Evolutionary conservation across 2,329 filamentous ascomycete species (phyloP).

Genomic region (Diplodia corticola): DNA sequence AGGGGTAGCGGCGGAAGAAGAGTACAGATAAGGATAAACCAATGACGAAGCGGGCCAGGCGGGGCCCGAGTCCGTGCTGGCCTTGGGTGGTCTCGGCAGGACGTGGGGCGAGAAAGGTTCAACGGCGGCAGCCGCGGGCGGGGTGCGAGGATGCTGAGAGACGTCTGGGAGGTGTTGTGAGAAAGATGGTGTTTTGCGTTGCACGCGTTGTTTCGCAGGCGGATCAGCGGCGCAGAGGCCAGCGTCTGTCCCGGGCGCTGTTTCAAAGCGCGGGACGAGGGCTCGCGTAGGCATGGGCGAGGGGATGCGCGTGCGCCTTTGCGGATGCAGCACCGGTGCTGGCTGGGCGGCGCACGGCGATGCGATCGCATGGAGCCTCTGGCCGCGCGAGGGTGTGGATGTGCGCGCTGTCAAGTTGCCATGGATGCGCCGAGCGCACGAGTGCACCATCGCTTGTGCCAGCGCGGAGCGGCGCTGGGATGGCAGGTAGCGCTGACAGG

Average conservation of each 20-base stretch:
- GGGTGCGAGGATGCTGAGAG: background rate
- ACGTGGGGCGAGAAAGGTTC: constrained; percentile 16
- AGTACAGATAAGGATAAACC: background rate
- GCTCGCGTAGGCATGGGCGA: constrained; percentile 4
- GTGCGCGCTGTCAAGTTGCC: background rate
- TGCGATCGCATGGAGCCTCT: background rate
- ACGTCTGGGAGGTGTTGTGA: background rate
- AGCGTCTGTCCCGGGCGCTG: background rate
- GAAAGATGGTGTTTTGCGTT: constrained; percentile 11
- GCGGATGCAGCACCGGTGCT: background rate
- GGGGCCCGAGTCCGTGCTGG: background rate
- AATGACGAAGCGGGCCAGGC: background rate
- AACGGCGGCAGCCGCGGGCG: constrained; percentile 17
- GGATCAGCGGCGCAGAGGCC: background rate
- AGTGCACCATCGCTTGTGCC: background rate
- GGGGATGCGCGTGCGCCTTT: background rate
- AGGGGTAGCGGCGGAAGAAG: background rate
- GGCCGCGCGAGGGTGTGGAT: background rate
- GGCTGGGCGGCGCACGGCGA: background rate
- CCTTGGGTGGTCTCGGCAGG: background rate
- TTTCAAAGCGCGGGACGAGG: constrained; percentile 18
- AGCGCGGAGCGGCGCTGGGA: background rate
- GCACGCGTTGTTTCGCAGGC: constrained; percentile 5
- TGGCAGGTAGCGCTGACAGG: background rate
- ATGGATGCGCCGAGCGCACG: background rate